Conservation (phyloP, 306 rosid genomes). For the Vicia faba region DNA sequence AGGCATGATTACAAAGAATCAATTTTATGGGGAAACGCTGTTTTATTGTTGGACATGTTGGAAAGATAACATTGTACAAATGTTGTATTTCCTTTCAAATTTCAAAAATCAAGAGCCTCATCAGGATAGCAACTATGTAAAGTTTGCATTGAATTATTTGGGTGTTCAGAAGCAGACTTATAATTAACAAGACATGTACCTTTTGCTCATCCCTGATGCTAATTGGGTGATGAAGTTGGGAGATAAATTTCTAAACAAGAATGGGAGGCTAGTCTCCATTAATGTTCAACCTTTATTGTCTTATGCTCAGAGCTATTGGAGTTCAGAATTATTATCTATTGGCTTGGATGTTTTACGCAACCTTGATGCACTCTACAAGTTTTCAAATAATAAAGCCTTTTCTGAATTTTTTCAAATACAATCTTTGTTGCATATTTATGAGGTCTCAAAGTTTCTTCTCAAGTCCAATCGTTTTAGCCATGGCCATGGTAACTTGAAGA, state of each 20-base stretch:
- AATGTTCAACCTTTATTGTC: slow-evolving; percentile 42
- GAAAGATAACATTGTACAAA: slow-evolving; percentile 49
- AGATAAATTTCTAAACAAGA: slow-evolving; percentile 37
- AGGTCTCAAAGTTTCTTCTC: slow-evolving; percentile 52
- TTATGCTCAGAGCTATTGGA: slow-evolving; percentile 58
- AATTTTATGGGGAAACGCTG: slow-evolving; percentile 55
- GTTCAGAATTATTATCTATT: slow-evolving; percentile 50
- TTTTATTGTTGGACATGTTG: slow-evolving; percentile 70
- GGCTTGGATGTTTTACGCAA: slow-evolving; percentile 56
- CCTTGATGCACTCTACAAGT: slow-evolving; percentile 41
- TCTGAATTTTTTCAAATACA: slow-evolving; percentile 37
- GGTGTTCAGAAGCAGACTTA: slow-evolving; percentile 52
- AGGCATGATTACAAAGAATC: slow-evolving; percentile 33
- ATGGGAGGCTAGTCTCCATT: slow-evolving; percentile 45
- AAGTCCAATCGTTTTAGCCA: slow-evolving; percentile 36
- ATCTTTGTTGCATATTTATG: slow-evolving; percentile 46
- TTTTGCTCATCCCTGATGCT: slow-evolving; percentile 58
- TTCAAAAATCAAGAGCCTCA: slow-evolving; percentile 39
- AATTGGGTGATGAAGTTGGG: too few relatives aligned
- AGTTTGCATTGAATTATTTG: slow-evolving; percentile 57
- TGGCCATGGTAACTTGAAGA: neutral
- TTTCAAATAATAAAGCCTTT: slow-evolving; percentile 1
- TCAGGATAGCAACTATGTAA: slow-evolving; percentile 32
- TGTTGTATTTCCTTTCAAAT: slow-evolving; percentile 47
- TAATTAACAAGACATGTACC: slow-evolving; percentile 34